phyloP scores from a whole-genome alignment of 192 early-diverging fungal species.

The Neocallimastix lanati region DNA sequence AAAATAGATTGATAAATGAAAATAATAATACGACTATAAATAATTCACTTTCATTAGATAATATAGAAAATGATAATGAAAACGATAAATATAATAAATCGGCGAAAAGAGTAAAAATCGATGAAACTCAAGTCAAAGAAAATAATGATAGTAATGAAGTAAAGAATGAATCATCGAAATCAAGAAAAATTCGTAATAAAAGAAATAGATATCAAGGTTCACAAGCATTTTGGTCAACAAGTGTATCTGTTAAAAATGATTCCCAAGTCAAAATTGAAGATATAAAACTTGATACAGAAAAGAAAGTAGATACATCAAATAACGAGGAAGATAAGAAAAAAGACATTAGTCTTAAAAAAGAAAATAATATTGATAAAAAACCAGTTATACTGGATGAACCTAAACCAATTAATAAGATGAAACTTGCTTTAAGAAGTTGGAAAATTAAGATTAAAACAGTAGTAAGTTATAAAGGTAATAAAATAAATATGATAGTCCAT shows the following conservation, averaged over 20 bases:
- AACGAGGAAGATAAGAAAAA: too few relatives aligned
- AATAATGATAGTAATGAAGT: neutral
- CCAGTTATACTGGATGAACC: neutral
- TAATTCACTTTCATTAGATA: too few relatives aligned
- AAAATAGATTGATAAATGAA: too few relatives aligned
- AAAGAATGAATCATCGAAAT: neutral
- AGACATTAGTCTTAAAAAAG: too few relatives aligned
- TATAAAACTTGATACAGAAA: neutral
- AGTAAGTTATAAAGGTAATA: neutral
- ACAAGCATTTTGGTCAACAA: neutral
- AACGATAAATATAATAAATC: too few relatives aligned
- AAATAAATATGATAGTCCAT: neutral
- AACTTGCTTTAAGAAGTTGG: neutral
- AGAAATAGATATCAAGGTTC: neutral
- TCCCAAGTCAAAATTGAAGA: neutral
- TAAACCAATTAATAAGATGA: neutral
- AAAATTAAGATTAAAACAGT: neutral
- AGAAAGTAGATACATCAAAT: neutral
- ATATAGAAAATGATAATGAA: too few relatives aligned
- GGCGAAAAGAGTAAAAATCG: too few relatives aligned
- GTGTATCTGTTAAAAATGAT: neutral
- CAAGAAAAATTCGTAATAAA: neutral
- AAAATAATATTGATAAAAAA: neutral
- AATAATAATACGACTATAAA: too few relatives aligned
- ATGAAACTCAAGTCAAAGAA: neutral